Percentiles rank a stretch among this genome's conserved stretches.
Evolutionary conservation across 371 early-diverging fungal species (phyloP).

Genomic region (Batrachochytrium dendrobatidis): DNA sequence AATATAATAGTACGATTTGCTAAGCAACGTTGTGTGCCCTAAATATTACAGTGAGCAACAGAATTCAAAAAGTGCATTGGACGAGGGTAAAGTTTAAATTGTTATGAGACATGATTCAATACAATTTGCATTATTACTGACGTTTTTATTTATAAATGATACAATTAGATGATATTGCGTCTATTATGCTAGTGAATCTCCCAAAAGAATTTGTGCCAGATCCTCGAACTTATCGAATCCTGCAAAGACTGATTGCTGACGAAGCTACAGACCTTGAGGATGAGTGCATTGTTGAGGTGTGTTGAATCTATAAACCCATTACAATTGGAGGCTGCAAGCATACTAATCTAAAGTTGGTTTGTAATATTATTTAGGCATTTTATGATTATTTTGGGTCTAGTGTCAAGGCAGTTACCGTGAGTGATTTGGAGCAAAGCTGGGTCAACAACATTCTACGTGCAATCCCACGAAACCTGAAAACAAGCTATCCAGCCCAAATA

Average conservation of each 20-base stretch:
- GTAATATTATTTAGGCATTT: slow-evolving; percentile 26
- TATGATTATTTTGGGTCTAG: slow-evolving; percentile 37
- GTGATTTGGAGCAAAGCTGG: slow-evolving; percentile 24
- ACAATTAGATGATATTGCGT: not conserved
- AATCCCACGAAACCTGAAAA: slow-evolving; percentile 22
- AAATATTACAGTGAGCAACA: slow-evolving; percentile 30
- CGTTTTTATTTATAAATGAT: not conserved
- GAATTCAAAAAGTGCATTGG: slow-evolving; percentile 17
- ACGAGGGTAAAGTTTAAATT: slow-evolving; percentile 10
- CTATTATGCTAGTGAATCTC: slow-evolving; percentile 5
- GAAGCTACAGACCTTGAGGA: slow-evolving; percentile 1
- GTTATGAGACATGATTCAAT: not conserved
- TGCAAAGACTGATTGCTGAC: not conserved
- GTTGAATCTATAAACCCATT: not conserved
- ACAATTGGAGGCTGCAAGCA: not conserved
- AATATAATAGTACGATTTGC: not conserved
- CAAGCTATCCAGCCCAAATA: slow-evolving; percentile 15
- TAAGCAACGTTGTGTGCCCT: not conserved
- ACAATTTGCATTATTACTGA: not conserved
- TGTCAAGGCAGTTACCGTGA: slow-evolving; percentile 31
- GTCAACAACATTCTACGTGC: slow-evolving; percentile 20
- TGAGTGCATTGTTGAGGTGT: slow-evolving; percentile 6
- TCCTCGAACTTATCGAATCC: not conserved
- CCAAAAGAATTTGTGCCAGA: slow-evolving; percentile 8
- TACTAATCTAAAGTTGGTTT: not conserved